Percentiles rank a stretch among this genome's conserved stretches.
phyloP scores from a whole-genome alignment of 139 green algal genomes.

The Tetraselmis chui region DNA sequence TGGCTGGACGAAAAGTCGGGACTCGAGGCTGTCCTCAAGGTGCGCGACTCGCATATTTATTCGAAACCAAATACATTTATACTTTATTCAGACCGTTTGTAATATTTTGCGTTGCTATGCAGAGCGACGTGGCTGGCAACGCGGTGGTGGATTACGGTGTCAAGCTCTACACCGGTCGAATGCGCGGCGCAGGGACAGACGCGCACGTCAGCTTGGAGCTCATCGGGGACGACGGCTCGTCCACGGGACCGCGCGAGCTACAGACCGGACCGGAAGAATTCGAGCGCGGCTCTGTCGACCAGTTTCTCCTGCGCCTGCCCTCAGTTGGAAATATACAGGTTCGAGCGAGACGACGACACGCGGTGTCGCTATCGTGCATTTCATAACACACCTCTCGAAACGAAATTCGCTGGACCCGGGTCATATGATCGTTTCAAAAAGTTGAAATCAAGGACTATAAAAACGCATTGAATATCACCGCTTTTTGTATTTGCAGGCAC shows the following conservation, averaged over 20 bases:
- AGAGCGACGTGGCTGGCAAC: not conserved
- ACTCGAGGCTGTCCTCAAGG: not conserved
- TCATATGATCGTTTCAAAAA: no score
- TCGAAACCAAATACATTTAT: no score
- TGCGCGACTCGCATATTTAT: no score
- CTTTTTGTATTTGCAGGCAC: no score
- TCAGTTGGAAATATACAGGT: constrained; percentile 23
- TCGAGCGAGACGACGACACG: constrained; percentile 27
- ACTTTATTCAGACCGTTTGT: no score
- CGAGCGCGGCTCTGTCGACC: constrained; percentile 26
- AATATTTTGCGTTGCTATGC: no score
- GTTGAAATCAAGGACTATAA: no score
- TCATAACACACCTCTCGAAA: no score
- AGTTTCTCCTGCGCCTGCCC: constrained; percentile 10
- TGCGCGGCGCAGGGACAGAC: constrained; percentile 51
- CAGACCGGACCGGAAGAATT: constrained; percentile 32
- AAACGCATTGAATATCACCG: no score
- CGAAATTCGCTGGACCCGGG: no score
- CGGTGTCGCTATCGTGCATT: no score
- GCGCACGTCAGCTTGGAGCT: constrained; percentile 36
- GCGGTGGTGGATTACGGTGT: not conserved
- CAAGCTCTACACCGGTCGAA: constrained; percentile 1
- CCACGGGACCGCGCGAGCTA: constrained; percentile 28
- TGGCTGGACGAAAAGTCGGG: not conserved
- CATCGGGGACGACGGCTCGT: constrained; percentile 18